A percentile compares a stretch with the other conserved stretches of the same genome.
Evolutionary conservation across 1,284 basidiomycete genomes (phyloP).

Genomic region (Tetrapyrgos nigripes): DNA sequence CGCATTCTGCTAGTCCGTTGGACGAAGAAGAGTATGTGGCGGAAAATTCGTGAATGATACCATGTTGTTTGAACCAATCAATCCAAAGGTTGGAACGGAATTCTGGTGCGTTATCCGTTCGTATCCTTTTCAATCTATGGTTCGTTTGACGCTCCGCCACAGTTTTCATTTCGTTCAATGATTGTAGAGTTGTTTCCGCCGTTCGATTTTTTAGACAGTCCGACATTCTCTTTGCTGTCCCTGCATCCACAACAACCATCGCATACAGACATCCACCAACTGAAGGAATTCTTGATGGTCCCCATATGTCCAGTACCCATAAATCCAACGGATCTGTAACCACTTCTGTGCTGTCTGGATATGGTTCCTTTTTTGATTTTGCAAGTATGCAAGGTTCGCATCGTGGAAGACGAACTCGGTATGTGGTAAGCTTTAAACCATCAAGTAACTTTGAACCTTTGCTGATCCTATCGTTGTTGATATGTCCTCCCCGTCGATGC

Average conservation of each 20-base stretch:
- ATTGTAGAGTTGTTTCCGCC: background rate
- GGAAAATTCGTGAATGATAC: background rate
- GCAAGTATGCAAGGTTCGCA: background rate
- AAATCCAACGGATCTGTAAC: background rate
- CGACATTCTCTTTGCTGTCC: background rate
- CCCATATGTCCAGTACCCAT: slow-evolving; percentile 1
- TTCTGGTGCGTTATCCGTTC: slow-evolving; percentile 1
- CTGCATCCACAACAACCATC: background rate
- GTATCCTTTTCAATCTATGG: background rate
- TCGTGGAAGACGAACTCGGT: no score
- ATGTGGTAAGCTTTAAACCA: no score
- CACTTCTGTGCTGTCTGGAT: background rate
- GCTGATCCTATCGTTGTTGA: background rate
- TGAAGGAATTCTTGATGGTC: background rate
- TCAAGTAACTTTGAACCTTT: no score
- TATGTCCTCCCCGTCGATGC: background rate
- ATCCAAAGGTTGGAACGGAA: background rate
- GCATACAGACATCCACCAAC: background rate
- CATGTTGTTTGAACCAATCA: background rate
- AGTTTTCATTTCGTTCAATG: background rate
- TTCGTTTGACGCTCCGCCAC: background rate
- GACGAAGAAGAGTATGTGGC: slow-evolving; percentile 5
- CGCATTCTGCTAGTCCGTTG: slow-evolving; percentile 10
- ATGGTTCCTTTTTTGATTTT: background rate
- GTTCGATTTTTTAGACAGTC: background rate